Base-by-base conservation (phyloP, 1,284 basidiomycete species). In the Cutaneotrichosporon dermatis region DNA sequence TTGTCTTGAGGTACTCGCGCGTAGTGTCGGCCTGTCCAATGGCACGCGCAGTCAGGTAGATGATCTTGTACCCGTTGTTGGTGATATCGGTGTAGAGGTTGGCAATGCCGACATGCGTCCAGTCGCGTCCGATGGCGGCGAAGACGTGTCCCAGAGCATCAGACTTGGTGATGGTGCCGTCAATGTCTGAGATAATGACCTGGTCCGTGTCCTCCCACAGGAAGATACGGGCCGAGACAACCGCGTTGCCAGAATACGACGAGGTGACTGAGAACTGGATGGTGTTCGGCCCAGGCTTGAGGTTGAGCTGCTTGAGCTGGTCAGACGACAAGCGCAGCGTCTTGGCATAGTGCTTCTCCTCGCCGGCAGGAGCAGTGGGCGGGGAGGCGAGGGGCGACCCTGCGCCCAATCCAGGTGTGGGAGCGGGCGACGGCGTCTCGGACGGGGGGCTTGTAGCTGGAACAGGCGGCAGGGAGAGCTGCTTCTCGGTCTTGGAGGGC, bases 131-230 rank as follows among this genome's bases (percentile, higher is more conserved):
- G 67, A 99, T 96, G 85, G 98, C 94, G 4, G 94, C 95, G 74
- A 96, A 96, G 53, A 99, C 88, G 74, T 99, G 96, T 0, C 96
- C 96, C 3, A 99, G 81, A 1, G 93, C 96, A 78, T 99, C 96
- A 1, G 94, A 94, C 92, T 96, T 97, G 40, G 96, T 99, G 74
- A 99, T 99, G 0, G 96, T 99, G 2, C 96, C 96, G 73, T 99
- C 96, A 64, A 99, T 99, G 74, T 99, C 96, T 40, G 94, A 98
- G 46, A 99, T 87, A 39, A 99, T 90, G 25, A 99, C 86, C 34
- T 85, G 84, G 75, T 97, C 92, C 8, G 85, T 87, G 35, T 87
- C 85, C 63, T 98, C 91, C 95, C 94, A 99, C 13, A 99, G 82
- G 69, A 99, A 99, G 66, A 99, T 90, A 4, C 93, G 84, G 8